Base-by-base conservation (phyloP, 2,329 filamentous ascomycete species). In the Lecanicillium sp. region DNA sequence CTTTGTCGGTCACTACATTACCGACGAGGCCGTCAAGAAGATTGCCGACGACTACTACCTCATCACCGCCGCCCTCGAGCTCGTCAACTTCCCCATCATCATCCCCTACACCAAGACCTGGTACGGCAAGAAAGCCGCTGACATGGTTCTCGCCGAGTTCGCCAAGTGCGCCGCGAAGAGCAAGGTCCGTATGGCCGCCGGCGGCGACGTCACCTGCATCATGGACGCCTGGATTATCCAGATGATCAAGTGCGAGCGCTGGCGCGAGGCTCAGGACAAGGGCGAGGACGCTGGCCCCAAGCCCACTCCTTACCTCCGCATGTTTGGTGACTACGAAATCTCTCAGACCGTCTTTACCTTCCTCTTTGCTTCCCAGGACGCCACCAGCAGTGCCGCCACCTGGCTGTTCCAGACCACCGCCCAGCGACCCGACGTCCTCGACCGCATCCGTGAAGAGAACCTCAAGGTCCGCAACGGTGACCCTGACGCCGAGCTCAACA, bases 11-110 rank as follows among this genome's bases (percentile, higher is more conserved):
- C 84, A 95, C 73, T 97, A 97, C 72, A 91, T 96, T 67, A 83
- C 85, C 38, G 87, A 95, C 51, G 86, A 89, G 64, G 82, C 86
- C 41, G 84, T 97, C 61, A 91, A 94, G 78, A 90, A 87, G 74
- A 93, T 97, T 55, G 86, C 91, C 52, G 86, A 95, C 67, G 90
- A 97, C 70, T 98, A 95, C 73, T 97, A 95, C 70, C 80, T 91
- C 55, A 95, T 97, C 64, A 97, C 93, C 12, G 91, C 87, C 50
- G 93, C 93, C 19, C 80, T 97, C 57, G 93, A 98, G 69, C 79
- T 97, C 39, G 93, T 98, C 75, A 97, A 97, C 75, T 95, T 97
- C 74, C 91, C 93, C 51, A 86, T 97, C 69, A 96, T 97, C 64
- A 70, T 97, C 33, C 91, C 91, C 32, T 97, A 81, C 75, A 96